Evolutionary conservation across 1,284 basidiomycete genomes (phyloP).

Genomic region (Pisolithus thermaeus): DNA sequence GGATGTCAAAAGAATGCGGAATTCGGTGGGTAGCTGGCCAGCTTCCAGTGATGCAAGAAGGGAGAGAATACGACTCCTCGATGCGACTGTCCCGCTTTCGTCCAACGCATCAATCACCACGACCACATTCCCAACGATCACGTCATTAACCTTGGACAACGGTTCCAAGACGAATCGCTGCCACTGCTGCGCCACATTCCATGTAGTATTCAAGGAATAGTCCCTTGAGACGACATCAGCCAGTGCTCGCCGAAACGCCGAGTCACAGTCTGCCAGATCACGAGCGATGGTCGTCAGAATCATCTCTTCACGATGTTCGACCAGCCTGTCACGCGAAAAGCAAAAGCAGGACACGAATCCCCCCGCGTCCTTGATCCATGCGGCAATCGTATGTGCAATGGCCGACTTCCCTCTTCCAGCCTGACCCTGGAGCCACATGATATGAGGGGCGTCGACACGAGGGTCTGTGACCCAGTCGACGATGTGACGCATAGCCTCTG

Average conservation of each 20-base stretch:
- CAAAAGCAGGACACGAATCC: slow-evolving; percentile 10
- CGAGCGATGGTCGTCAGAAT: slow-evolving; percentile 15
- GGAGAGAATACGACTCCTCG: not conserved
- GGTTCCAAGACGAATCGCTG: not conserved
- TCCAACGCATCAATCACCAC: not conserved
- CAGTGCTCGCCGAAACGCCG: not conserved
- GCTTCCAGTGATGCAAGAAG: not conserved
- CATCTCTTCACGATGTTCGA: not conserved
- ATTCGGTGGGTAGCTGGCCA: not conserved
- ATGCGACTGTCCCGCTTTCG: not conserved
- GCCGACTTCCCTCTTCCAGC: slow-evolving; percentile 16
- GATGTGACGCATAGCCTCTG: slow-evolving; percentile 5
- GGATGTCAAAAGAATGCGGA: not conserved
- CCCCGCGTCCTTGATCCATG: not conserved
- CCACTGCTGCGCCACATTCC: not conserved
- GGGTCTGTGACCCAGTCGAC: slow-evolving; percentile 5
- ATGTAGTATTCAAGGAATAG: not conserved
- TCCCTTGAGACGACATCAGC: not conserved
- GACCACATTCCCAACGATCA: not conserved
- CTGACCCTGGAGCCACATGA: slow-evolving; percentile 14
- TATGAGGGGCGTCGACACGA: not conserved
- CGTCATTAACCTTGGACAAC: not conserved
- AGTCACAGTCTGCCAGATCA: slow-evolving; percentile 8
- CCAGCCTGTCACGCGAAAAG: not conserved
- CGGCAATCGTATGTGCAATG: slow-evolving; percentile 13